phyloP scores from a whole-genome alignment of 306 rosid genomes.

The Glycine soja region DNA sequence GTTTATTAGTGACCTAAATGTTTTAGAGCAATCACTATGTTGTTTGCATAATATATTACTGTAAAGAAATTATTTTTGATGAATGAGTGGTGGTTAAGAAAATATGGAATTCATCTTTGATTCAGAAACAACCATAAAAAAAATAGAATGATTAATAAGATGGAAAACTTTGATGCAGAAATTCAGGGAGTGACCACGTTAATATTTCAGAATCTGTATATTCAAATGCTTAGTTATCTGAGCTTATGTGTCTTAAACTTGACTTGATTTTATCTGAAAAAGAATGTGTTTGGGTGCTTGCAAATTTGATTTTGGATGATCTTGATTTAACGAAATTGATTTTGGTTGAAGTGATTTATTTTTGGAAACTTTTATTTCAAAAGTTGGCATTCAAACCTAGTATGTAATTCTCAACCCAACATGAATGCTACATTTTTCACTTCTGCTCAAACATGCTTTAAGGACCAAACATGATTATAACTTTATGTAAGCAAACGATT shows the following conservation, averaged over 20 bases:
- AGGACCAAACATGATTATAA: background rate
- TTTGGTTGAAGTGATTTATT: conserved; percentile 15
- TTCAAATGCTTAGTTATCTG: conserved; percentile 33
- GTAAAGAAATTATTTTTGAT: conserved; percentile 10
- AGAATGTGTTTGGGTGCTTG: background rate
- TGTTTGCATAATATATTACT: background rate
- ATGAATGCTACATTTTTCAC: background rate
- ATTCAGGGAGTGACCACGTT: conserved; percentile 1
- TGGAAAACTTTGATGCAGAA: conserved; percentile 4
- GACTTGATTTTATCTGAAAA: conserved; percentile 28
- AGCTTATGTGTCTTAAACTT: conserved; percentile 27
- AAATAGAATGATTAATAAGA: conserved; percentile 21
- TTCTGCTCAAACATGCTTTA: background rate
- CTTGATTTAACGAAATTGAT: conserved; percentile 3
- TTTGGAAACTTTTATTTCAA: background rate
- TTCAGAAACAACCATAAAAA: conserved; percentile 14
- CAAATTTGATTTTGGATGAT: background rate
- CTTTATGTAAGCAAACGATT: background rate
- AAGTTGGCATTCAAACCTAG: background rate
- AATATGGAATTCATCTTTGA: background rate
- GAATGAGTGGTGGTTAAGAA: conserved; percentile 6
- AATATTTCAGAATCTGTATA: conserved; percentile 25
- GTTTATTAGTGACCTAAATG: background rate
- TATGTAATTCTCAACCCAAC: background rate
- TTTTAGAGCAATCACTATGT: background rate